Evolutionary conservation across 202 grass and related monocot species (phyloP).

Genomic region (Schoenoplectus tabernaemontani): DNA sequence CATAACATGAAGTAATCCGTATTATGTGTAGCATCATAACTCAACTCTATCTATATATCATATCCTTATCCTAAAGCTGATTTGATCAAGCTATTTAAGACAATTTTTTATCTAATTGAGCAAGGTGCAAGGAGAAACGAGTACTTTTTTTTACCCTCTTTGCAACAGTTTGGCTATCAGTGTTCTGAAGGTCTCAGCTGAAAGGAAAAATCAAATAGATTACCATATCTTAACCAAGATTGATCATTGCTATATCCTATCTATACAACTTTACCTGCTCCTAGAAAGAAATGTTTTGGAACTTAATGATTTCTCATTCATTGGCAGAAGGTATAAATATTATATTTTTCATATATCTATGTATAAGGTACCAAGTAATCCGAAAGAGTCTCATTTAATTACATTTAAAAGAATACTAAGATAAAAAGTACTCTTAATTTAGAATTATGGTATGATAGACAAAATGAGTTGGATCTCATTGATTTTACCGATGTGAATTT

Average conservation of each 20-base stretch:
- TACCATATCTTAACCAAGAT: background rate
- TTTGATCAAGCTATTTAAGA: background rate
- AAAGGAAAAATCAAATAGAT: constrained; percentile 10
- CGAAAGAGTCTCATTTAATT: no score
- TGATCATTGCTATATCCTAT: background rate
- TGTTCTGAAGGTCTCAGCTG: background rate
- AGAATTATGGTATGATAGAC: no score
- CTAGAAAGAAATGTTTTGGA: background rate
- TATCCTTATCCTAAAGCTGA: background rate
- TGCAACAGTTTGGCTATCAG: background rate
- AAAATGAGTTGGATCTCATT: no score
- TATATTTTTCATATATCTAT: no score
- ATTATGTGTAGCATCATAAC: no score
- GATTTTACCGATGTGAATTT: no score
- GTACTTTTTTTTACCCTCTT: constrained; percentile 9
- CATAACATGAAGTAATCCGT: no score
- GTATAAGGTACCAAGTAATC: no score
- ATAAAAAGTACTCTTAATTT: no score
- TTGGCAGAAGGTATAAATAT: background rate
- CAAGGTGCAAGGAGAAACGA: background rate
- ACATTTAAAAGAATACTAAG: no score
- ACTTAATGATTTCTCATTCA: background rate
- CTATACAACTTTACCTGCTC: background rate
- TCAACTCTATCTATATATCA: no score
- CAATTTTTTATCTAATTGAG: background rate